Percentiles rank a stretch among this genome's conserved stretches.
Evolutionary conservation across 2,329 filamentous ascomycete genomes (phyloP).

Genomic region (Phoma sp.): DNA sequence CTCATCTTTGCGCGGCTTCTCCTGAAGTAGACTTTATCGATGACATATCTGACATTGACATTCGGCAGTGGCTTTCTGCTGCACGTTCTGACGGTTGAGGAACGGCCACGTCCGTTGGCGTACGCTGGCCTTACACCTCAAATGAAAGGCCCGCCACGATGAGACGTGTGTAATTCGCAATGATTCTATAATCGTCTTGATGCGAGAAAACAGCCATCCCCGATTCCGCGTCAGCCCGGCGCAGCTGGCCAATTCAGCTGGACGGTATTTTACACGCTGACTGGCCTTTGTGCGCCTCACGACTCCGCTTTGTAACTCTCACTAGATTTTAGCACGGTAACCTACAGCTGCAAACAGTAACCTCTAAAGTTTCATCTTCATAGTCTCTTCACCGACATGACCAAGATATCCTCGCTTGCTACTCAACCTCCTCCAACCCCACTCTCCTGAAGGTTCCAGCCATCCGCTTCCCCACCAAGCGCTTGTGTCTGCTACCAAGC

Average conservation of each 20-base stretch:
- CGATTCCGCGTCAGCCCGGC: conserved; percentile 27
- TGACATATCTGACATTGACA: conserved; percentile 21
- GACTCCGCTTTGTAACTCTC: conserved; percentile 12
- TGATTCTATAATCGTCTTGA: conserved; percentile 4
- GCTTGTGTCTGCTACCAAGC: conserved; percentile 9
- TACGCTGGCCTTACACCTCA: conserved; percentile 6
- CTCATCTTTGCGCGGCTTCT: conserved; percentile 4
- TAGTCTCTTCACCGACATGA: conserved; percentile 15
- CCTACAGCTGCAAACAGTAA: conserved; percentile 12
- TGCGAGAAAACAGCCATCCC: conserved; percentile 24
- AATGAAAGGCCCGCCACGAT: conserved; percentile 23
- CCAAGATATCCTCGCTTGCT: conserved; percentile 2
- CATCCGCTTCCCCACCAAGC: conserved; percentile 18
- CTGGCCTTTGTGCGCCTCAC: conserved; percentile 11
- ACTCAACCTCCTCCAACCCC: conserved; percentile 1
- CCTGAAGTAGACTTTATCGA: conserved; percentile 6
- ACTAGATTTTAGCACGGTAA: conserved; percentile 10
- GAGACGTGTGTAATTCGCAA: conserved; percentile 23
- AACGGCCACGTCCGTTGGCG: conserved; percentile 32
- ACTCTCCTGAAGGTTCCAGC: conserved; percentile 14
- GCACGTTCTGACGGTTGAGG: conserved; percentile 28
- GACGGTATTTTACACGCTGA: conserved; percentile 8
- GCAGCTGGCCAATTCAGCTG: conserved; percentile 18
- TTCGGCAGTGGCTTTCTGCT: conserved; percentile 5
- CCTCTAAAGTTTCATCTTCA: conserved; percentile 11